Base-by-base conservation (phyloP, 2,329 filamentous ascomycete genomes). In the Cercospora sesami region DNA sequence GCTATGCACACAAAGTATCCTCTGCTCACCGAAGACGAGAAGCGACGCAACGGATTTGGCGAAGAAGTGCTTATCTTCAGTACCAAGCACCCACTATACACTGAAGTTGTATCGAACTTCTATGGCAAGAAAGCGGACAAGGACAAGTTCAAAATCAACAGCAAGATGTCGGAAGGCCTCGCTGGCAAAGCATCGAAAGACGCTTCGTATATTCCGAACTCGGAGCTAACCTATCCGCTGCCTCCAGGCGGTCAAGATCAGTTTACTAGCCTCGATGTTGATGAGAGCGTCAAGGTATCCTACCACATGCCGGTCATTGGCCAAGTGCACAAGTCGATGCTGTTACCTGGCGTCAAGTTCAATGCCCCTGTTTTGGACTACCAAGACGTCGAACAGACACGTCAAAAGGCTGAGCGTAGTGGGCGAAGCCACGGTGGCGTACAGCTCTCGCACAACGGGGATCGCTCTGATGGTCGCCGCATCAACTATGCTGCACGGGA, bases 311-410 rank as follows among this genome's bases (percentile, higher is more conserved):
- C 94, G 0, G 84, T 86, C 48, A 88, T 87, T 18, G 84, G 83
- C 9, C 86, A 92, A 74, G 83, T 88, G 4, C 95, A 99, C 81
- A 97, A 97, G 78, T 97, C 94, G 5, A 96, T 97, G 91, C 86
- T 99, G 14, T 85, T 99, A 39, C 90, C 93, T 2, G 95, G 95
- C 12, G 89, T 94, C 45, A 89, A 90, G 74, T 85, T 94, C 66
- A 88, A 91, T 4, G 81, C 85, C 1, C 88, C 92, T 1, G 90
- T 88, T 9, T 86, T 99, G 1, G 91, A 91, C 66, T 85, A 87
- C 36, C 87, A 86, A 67, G 94, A 97, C 75, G 88, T 94, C 64
- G 90, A 94, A 71, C 85, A 86, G 7, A 86, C 94, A 53, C 88
- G 89, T 76, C 85, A 86, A 63, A 89, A 90, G 77, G 83, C 90